Evolutionary conservation across 805 yeast species (phyloP), one percentile per base, ranked within the genome.

Genomic region (Candida sanyiensis): DNA sequence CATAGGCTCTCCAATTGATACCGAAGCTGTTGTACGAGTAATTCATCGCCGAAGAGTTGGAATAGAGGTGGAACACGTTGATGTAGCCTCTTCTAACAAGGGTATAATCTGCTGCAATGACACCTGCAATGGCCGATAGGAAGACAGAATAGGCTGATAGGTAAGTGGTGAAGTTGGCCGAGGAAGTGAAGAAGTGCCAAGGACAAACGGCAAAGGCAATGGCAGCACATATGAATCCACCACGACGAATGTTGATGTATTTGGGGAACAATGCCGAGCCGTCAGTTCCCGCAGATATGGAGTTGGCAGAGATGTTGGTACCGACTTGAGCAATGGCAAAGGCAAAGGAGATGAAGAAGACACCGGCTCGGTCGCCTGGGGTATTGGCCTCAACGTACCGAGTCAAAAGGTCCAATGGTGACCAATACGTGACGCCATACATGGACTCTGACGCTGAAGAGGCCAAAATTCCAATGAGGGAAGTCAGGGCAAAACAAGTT

Each of bases 61-160:
- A 52, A 62, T 81, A 88, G 45, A 88, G 64, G 51, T 83, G 88
- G 42, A 69, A 67, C 26, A 85, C 62, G 37, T 71, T 65, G 46
- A 87, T 53, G 54, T 68, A 68, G 26, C 95, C 95, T 53, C 86
- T 75, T 60, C 90, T 75, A 21, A 88, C 75, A 51, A 80, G 71
- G 57, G 62, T 72, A 60, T 83, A 85, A 58, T 84, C 93, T 26
- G 79, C 69, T 40, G 72, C 69, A 35, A 79, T 70, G 23, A 80
- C 82, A 46, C 95, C 95, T 7, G 90, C 86, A 56, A 86, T 82
- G 19, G 93, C 75, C 11, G 89, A 79, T 37, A 86, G 66, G 69
- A 87, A 86, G 11, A 85, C 86, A 0, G 94, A 70, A 57, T 84
- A 86, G 0, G 95, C 90, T 28, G 83, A 71, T 40, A 86, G 63